Evolutionary conservation across 202 grass and related monocot genomes (phyloP).

Genomic region (Miscanthus sacchariflorus): DNA sequence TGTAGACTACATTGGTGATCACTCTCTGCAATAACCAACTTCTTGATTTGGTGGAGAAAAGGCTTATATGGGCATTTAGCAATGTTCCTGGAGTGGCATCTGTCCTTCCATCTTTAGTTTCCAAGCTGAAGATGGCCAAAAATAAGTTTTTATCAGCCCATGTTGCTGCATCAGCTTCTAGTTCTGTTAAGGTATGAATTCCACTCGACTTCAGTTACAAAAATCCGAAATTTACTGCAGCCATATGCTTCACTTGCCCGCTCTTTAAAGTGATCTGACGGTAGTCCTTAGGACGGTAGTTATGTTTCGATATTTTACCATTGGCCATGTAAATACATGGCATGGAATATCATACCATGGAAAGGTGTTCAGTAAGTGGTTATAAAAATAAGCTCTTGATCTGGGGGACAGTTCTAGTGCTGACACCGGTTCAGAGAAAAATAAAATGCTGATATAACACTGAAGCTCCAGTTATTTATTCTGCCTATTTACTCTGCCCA

Average conservation of each 20-base stretch:
- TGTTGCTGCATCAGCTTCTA: conserved; percentile 55
- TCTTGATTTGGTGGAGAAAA: conserved; percentile 88
- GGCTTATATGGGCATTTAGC: conserved; percentile 78
- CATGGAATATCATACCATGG: conserved; percentile 18
- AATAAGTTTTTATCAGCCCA: conserved; percentile 79
- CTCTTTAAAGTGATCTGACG: background rate
- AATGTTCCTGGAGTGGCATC: conserved; percentile 68
- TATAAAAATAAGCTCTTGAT: conserved; percentile 4
- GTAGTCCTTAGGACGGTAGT: background rate
- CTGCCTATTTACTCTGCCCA: background rate
- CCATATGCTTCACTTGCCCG: background rate
- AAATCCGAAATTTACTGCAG: conserved; percentile 1
- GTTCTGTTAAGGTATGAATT: conserved; percentile 56
- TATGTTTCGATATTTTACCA: conserved; percentile 9
- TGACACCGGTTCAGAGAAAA: background rate
- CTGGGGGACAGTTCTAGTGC: background rate
- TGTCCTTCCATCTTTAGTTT: conserved; percentile 66
- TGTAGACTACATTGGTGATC: conserved; percentile 87
- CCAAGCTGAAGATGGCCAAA: conserved; percentile 74
- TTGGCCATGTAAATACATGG: conserved; percentile 12
- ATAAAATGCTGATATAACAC: conserved; percentile 3
- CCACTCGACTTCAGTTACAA: background rate
- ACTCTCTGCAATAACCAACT: conserved; percentile 95
- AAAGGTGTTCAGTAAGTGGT: background rate
- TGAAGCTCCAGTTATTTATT: background rate